Base-by-base conservation (phyloP, 2,329 filamentous ascomycete genomes). In the Ramularia endophylla region DNA sequence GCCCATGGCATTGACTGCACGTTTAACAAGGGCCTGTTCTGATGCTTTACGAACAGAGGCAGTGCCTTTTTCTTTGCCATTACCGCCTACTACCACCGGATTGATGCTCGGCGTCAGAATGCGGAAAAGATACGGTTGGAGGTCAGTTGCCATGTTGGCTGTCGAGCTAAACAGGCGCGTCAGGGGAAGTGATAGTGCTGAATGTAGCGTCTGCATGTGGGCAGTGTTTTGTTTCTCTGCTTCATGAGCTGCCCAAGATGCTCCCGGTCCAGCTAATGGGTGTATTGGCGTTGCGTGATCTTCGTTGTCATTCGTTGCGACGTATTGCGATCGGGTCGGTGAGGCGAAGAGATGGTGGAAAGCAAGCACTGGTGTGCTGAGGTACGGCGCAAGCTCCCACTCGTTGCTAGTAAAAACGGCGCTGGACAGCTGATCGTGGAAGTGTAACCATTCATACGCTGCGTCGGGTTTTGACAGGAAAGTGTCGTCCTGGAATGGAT, bases 401-500 rank as follows among this genome's bases (percentile, higher is more conserved):
- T 94, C 89, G 61, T 95, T 90, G 44, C 78, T 81, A n/a, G 79
- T 70, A 59, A 82, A 94, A 1, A 97, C 75, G 28, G 82, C 80
- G 1, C 82, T 81, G 17, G 87, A 87, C 48, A 94, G 81, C 0
- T 73, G 71, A 56, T 97, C 92, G 64, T 95, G 86, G 65, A 98
- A 97, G 62, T 94, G 74, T 41, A 98, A 77, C 92, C 92, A 98
- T 58, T 95, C 90, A 63, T 95, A 94, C 1, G 87, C 87, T 1
- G 77, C 70, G 51, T 83, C 81, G 0, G 94, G 94, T 60, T 98
- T 98, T 25, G 82, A 85, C 22, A 98, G 79, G 53, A 87, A 83
- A 1, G 82, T 84, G 63, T 98, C 92, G 61, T 98, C 92, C 67
- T 95, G 94, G 65, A 85, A 98, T 15, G 88, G 81, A 54, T 88